Evolutionary conservation across 305 asterid species (phyloP).

Genomic region (Solanum hybrid): DNA sequence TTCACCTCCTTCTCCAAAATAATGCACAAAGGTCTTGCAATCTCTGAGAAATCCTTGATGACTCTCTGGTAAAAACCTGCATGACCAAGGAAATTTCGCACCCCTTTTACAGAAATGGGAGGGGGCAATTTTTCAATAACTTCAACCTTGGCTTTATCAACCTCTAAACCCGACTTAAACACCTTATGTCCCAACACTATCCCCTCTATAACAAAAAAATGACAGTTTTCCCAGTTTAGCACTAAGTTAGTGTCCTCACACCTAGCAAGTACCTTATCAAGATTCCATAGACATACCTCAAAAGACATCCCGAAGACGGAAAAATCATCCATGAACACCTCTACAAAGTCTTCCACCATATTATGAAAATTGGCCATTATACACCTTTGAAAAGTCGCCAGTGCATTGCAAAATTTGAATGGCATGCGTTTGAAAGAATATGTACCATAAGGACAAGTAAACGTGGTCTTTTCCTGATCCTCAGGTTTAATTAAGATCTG

Average conservation of each 20-base stretch:
- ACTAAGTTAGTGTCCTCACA: not conserved
- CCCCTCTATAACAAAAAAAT: not conserved
- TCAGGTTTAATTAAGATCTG: no score
- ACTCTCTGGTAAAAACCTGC: no score
- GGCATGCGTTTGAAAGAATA: not conserved
- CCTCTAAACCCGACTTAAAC: not conserved
- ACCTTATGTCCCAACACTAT: not conserved
- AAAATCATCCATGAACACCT: not conserved
- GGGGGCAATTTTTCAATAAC: not conserved
- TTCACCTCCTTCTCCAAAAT: not conserved
- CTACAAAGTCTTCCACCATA: not conserved
- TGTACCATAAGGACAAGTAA: not conserved
- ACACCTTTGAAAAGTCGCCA: not conserved
- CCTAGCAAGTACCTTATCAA: not conserved
- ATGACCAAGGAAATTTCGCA: not conserved
- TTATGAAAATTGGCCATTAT: no score
- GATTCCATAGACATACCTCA: not conserved
- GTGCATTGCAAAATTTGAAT: not conserved
- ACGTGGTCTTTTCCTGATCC: not conserved
- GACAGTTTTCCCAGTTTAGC: not conserved
- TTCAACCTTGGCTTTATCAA: not conserved
- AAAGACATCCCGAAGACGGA: not conserved
- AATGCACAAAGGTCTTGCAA: not conserved
- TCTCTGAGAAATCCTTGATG: not conserved
- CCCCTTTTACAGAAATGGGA: not conserved